phyloP scores from a whole-genome alignment of 2,329 filamentous ascomycete species.

The Dactylella cylindrospora region DNA sequence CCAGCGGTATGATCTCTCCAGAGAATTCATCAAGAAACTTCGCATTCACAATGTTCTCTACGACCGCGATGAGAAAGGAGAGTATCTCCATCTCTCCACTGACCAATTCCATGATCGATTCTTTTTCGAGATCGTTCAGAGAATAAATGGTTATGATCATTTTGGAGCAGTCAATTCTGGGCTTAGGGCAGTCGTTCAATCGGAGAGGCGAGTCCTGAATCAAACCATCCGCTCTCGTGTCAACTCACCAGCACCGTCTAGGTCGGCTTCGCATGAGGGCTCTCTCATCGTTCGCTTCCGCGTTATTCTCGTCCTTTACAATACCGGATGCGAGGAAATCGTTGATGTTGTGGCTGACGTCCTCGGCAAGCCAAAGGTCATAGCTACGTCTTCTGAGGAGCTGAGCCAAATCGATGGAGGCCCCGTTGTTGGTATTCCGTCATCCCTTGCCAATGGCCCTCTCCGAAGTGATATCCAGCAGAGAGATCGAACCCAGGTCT shows the following conservation, averaged over 20 bases:
- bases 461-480: conserved; percentile 62
- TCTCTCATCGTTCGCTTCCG: conserved; percentile 41
- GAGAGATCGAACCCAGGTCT: conserved; percentile 63
- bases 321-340: conserved; percentile 70
- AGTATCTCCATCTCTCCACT: conserved; percentile 44
- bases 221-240: conserved; percentile 39
- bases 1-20: conserved; percentile 43
- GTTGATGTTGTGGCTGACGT: conserved; percentile 76
- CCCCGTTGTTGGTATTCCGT: conserved; percentile 21
- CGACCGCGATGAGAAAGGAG: conserved; percentile 45
- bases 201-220: conserved; percentile 39
- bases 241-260: conserved; percentile 38
- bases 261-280: conserved; percentile 37
- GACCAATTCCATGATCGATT: conserved; percentile 45
- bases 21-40: conserved; percentile 42
- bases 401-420: conserved; percentile 47
- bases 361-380: conserved; percentile 69
- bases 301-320: conserved; percentile 66
- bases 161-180: conserved; percentile 44
- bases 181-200: conserved; percentile 41
- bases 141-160: conserved; percentile 44
- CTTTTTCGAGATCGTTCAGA: conserved; percentile 45
- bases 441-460: conserved; percentile 49
- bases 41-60: conserved; percentile 43
- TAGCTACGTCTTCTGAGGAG: conserved; percentile 61